Conservation (phyloP, 1,284 basidiomycete genomes). For the Athelia psychrophila region DNA sequence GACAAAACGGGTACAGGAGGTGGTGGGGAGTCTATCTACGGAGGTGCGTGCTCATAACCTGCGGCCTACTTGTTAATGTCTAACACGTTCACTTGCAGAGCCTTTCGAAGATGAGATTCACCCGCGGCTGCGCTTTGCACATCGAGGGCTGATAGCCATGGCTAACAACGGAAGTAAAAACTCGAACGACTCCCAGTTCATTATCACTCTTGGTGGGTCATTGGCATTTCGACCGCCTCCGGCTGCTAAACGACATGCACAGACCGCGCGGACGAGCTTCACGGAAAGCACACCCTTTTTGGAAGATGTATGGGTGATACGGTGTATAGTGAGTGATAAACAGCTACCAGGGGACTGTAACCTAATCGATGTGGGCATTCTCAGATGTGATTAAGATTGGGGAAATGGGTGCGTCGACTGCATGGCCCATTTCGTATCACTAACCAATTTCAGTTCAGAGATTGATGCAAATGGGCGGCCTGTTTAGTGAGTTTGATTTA, state of each 20-base stretch:
- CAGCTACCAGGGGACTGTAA: background rate
- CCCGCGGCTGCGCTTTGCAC: conserved; percentile 78
- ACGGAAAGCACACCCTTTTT: conserved; percentile 88
- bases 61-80: conserved; percentile 2
- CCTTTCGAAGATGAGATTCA: conserved; percentile 95
- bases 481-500: conserved; percentile 62
- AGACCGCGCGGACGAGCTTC: conserved; percentile 88
- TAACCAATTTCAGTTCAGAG: conserved; percentile 44
- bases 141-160: conserved; percentile 92
- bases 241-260: conserved; percentile 1
- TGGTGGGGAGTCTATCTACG: conserved; percentile 91
- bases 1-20: conserved; percentile 90
- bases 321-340: conserved; percentile 63
- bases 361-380: background rate
- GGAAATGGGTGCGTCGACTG: conserved; percentile 64
- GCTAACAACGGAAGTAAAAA: conserved; percentile 87
- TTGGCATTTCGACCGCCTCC: background rate
- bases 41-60: conserved; percentile 51
- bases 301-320: conserved; percentile 82
- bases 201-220: conserved; percentile 79
- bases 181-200: conserved; percentile 88
- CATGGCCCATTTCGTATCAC: background rate
- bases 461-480: conserved; percentile 81
- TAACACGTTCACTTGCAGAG: conserved; percentile 40
- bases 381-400: conserved; percentile 88